These are phyloP conservation scores for Phytophthora sp. DNA, from an alignment of 352 stramenopile genomes.

Conservation along the genomic window DNA sequence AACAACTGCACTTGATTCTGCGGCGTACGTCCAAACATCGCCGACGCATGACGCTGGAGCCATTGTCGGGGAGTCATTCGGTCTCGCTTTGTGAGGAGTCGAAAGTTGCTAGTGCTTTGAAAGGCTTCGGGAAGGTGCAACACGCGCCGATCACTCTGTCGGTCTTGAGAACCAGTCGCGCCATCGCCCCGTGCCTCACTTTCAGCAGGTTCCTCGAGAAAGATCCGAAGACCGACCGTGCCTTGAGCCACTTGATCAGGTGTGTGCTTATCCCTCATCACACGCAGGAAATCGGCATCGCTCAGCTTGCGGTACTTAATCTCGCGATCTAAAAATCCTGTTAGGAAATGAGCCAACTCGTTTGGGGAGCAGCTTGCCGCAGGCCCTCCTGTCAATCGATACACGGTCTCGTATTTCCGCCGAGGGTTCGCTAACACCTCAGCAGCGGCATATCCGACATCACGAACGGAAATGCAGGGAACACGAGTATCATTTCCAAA, in stretches of 20 bases:
- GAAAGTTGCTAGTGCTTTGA: conserved; percentile 59
- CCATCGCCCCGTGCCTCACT: conserved; percentile 16
- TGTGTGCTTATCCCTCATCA: conserved; percentile 60
- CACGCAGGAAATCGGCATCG: conserved; percentile 42
- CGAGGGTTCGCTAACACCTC: conserved; percentile 53
- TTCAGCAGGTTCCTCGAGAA: conserved; percentile 40
- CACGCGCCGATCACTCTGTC: not conserved
- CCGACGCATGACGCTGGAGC: conserved; percentile 41
- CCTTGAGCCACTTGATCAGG: conserved; percentile 56
- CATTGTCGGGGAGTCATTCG: conserved; percentile 52
- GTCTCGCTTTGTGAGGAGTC: conserved; percentile 50
- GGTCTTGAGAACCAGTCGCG: conserved; percentile 7
- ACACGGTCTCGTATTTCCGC: conserved; percentile 58
- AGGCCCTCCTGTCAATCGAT: conserved; percentile 52
- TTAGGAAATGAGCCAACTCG: conserved; percentile 49
- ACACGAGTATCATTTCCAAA: conserved; percentile 52
- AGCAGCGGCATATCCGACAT: conserved; percentile 61
- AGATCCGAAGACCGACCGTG: conserved; percentile 57
- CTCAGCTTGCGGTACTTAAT: conserved; percentile 64
- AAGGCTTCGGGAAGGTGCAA: conserved; percentile 38
- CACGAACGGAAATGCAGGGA: conserved; percentile 69
- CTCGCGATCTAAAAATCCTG: conserved; percentile 35
- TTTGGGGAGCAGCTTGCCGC: conserved; percentile 48
- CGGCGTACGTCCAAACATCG: conserved; percentile 52
- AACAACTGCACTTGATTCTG: conserved; percentile 84